Evolutionary conservation across 768 basidiomycete species (phyloP).

Genomic region (Clitopilus hobsonii): DNA sequence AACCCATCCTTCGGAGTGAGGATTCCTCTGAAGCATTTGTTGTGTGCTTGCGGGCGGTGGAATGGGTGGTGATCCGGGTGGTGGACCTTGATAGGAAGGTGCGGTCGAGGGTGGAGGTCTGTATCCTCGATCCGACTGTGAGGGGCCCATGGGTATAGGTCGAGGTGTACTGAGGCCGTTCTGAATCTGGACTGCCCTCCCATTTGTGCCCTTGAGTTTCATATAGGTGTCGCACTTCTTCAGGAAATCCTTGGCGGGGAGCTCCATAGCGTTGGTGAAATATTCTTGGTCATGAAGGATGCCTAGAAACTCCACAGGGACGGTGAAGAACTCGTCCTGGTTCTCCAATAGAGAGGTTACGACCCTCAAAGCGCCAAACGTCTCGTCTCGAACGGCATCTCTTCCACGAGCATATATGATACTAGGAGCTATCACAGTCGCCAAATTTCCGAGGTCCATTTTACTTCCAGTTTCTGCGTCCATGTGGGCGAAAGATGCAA

Average conservation of each 20-base stretch:
- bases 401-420: slow-evolving; percentile 88
- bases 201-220: slow-evolving; percentile 60
- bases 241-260: slow-evolving; percentile 92
- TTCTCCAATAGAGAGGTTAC: slow-evolving; percentile 83
- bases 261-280: slow-evolving; percentile 81
- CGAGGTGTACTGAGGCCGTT: slow-evolving; percentile 42
- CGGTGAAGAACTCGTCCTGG: slow-evolving; percentile 95
- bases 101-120: slow-evolving; percentile 38
- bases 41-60: slow-evolving; percentile 17
- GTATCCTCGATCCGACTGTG: slow-evolving; percentile 35
- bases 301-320: slow-evolving; percentile 83
- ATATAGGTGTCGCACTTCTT: slow-evolving; percentile 94
- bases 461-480: slow-evolving; percentile 97
- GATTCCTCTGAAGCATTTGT: slow-evolving; percentile 4
- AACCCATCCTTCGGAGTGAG: neutral
- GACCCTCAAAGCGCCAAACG: slow-evolving; percentile 83
- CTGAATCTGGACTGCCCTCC: slow-evolving; percentile 36
- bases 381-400: slow-evolving; percentile 89
- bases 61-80: slow-evolving; percentile 41
- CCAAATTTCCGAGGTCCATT: slow-evolving; percentile 95
- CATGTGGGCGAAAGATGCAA: slow-evolving; percentile 97
- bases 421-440: slow-evolving; percentile 97
- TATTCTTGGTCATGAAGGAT: slow-evolving; percentile 92
- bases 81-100: slow-evolving; percentile 32
- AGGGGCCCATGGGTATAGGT: slow-evolving; percentile 33